Conservation (phyloP, 257 asterid genomes). For the Solanum verrucosum region DNA sequence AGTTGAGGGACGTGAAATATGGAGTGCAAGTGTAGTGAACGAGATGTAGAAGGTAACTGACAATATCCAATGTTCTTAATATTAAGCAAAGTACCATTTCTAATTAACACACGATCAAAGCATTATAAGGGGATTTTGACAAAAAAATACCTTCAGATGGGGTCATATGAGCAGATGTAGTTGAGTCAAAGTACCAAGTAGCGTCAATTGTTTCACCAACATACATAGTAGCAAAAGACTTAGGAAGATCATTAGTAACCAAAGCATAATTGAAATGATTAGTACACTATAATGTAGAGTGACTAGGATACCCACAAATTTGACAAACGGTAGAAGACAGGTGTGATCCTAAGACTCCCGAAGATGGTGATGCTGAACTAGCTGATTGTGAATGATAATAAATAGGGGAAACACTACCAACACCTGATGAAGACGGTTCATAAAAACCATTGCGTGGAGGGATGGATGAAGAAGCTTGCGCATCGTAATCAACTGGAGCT, state of each 20-base stretch:
- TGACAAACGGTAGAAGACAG: not conserved
- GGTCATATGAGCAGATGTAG: not conserved
- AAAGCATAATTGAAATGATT: not conserved
- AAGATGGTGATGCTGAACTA: not conserved
- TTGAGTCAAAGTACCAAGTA: too few species aligned
- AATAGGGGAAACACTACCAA: not conserved
- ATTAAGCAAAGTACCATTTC: not conserved
- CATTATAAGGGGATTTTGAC: not conserved
- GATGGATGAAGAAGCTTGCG: not conserved
- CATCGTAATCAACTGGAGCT: not conserved
- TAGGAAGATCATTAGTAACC: not conserved
- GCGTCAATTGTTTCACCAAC: not conserved
- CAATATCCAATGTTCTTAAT: not conserved
- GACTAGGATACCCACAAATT: not conserved
- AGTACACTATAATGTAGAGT: not conserved
- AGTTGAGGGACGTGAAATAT: not conserved
- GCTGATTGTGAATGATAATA: not conserved
- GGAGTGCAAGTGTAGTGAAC: not conserved
- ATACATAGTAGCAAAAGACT: not conserved
- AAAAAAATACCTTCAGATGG: not conserved
- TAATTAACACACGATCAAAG: not conserved
- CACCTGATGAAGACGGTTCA: fast-evolving
- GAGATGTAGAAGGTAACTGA: not conserved
- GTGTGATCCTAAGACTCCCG: not conserved
- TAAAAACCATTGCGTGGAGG: not conserved